A percentile compares a stretch with the other conserved stretches of the same genome.
Evolutionary conservation across 179 eudicot species (phyloP).

Genomic region (Silene noctiflora): DNA sequence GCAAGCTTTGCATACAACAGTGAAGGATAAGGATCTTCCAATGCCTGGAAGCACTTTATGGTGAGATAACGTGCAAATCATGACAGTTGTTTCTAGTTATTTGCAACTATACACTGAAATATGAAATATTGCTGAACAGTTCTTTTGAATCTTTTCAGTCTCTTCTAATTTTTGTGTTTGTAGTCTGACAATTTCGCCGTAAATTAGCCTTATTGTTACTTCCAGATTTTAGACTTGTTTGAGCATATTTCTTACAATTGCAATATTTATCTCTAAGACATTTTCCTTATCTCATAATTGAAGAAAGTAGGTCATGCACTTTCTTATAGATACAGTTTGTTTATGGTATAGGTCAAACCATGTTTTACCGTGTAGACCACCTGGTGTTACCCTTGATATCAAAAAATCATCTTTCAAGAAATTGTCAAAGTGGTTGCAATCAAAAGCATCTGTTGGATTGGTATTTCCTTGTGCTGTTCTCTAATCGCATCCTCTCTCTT

Average conservation of each 20-base stretch:
- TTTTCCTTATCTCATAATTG: not conserved
- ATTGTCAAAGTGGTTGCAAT: slow-evolving; percentile 88
- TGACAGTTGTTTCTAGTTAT: slow-evolving; percentile 13
- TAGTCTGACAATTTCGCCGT: not conserved
- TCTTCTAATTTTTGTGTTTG: slow-evolving; percentile 11
- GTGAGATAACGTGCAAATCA: slow-evolving; percentile 38
- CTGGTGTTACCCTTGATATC: slow-evolving; percentile 75
- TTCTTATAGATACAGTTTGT: slow-evolving; percentile 14
- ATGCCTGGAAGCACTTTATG: slow-evolving; percentile 91
- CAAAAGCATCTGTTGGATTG: slow-evolving; percentile 70
- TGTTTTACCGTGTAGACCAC: slow-evolving; percentile 84
- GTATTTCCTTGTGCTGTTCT: slow-evolving; percentile 34
- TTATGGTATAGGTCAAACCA: slow-evolving; percentile 72
- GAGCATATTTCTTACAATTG: too few species aligned
- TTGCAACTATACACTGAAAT: not conserved
- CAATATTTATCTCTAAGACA: not conserved
- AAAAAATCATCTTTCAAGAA: slow-evolving; percentile 91
- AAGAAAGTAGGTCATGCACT: slow-evolving; percentile 9
- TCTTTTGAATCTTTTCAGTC: too few species aligned
- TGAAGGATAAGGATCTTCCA: slow-evolving; percentile 91
- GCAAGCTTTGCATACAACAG: slow-evolving; percentile 89
- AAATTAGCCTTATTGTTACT: slow-evolving; percentile 1
- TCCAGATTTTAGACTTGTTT: not conserved
- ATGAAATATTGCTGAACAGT: not conserved
- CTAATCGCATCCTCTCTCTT: not conserved